Conservation (phyloP, 345 rosid genomes). For the Tarenaya hassleriana region DNA sequence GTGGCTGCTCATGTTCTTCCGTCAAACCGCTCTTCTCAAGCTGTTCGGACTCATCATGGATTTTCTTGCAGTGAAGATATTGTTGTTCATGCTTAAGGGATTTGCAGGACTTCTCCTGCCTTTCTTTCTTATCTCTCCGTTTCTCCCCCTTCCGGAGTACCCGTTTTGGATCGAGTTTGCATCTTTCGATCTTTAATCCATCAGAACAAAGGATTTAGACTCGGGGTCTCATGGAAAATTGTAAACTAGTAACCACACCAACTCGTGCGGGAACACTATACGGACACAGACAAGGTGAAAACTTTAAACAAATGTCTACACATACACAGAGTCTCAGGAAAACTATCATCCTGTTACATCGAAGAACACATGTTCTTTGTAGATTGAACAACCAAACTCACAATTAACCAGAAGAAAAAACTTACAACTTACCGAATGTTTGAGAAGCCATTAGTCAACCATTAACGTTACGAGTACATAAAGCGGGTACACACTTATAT, state of each 20-base stretch:
- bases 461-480: no score
- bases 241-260: slow-evolving; percentile 13
- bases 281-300: not conserved
- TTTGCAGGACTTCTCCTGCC: slow-evolving; percentile 9
- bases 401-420: no score
- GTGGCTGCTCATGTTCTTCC: slow-evolving; percentile 24
- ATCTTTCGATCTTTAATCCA: slow-evolving; percentile 25
- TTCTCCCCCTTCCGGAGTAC: slow-evolving; percentile 13
- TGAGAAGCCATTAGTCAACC: no score
- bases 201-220: slow-evolving; percentile 25
- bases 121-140: slow-evolving; percentile 12
- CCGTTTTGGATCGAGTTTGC: slow-evolving; percentile 8
- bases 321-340: not conserved
- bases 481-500: no score
- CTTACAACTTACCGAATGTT: no score
- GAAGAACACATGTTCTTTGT: no score
- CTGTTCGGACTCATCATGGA: slow-evolving; percentile 18
- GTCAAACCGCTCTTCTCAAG: slow-evolving; percentile 26
- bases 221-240: not conserved
- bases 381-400: no score
- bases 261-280: not conserved
- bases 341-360: not conserved
- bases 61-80: not conserved
- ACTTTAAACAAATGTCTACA: not conserved
- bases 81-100: not conserved